These are phyloP conservation scores for Cytospora chrysosperma DNA, from an alignment of 2,329 filamentous ascomycete species.

Conservation along the genomic window DNA sequence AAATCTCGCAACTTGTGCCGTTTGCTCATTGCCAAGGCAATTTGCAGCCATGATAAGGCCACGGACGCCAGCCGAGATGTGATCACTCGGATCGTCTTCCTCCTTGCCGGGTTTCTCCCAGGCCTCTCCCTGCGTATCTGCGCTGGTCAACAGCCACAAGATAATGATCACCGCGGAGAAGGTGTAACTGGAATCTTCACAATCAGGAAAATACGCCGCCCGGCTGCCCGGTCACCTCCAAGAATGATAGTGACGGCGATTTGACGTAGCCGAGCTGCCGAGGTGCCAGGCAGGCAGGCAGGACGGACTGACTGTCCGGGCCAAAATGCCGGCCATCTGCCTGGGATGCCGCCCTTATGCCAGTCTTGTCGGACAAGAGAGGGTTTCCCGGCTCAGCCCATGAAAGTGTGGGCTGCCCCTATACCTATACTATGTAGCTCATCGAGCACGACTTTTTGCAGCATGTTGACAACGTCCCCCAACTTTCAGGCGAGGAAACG, in stretches of 20 bases:
- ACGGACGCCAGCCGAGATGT: not conserved
- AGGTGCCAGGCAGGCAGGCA: not conserved
- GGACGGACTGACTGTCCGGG: not conserved
- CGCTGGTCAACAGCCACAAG: conserved; percentile 3
- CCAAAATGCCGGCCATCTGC: not conserved
- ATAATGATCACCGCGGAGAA: conserved; percentile 2
- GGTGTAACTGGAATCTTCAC: not conserved
- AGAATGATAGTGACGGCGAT: not conserved
- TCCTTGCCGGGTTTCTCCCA: not conserved
- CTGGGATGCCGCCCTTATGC: not conserved
- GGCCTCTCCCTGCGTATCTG: not conserved
- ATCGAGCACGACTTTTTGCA: not conserved
- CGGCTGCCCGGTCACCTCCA: not conserved
- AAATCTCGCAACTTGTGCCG: not conserved
- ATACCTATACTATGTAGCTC: no score
- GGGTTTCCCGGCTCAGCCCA: not conserved
- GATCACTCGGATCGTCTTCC: not conserved
- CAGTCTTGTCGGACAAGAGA: not conserved
- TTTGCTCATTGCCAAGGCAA: not conserved
- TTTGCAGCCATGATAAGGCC: not conserved
- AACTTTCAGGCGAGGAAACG: not conserved
- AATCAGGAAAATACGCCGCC: not conserved
- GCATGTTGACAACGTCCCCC: not conserved
- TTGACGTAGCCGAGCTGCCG: not conserved
- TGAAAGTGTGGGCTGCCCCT: no score